phyloP scores from a whole-genome alignment of 1,139 yeast species.

The Lodderomyces elongisporus region DNA sequence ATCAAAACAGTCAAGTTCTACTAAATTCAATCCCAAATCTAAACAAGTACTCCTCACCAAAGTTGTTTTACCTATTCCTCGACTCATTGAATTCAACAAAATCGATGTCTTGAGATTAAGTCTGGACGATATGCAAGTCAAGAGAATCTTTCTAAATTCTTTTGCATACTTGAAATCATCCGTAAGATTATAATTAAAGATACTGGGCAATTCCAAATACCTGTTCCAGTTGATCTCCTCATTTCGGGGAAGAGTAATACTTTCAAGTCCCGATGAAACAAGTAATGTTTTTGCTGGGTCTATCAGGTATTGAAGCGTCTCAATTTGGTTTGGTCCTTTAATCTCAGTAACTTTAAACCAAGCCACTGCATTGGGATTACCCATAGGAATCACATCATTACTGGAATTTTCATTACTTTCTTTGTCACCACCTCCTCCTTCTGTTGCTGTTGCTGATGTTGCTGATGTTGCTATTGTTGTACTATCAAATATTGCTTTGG shows the following conservation, averaged over 20 bases:
- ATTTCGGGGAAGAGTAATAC: constrained; percentile 34
- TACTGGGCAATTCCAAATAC: constrained; percentile 41
- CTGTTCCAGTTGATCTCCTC: constrained; percentile 41
- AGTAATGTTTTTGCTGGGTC: constrained; percentile 63
- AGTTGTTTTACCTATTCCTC: constrained; percentile 78
- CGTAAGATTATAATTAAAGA: constrained; percentile 26
- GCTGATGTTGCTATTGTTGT: constrained; percentile 2
- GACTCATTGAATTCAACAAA: constrained; percentile 59
- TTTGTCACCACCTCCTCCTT: constrained; percentile 2
- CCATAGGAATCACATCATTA: constrained; percentile 46
- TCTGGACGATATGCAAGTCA: constrained; percentile 37
- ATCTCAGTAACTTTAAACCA: constrained; percentile 68
- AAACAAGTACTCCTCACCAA: constrained; percentile 52
- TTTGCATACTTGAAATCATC: constrained; percentile 45
- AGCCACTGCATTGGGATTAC: constrained; percentile 69
- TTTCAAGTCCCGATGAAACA: constrained; percentile 60
- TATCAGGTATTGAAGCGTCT: constrained; percentile 48
- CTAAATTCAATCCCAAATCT: constrained; percentile 61
- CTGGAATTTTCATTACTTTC: constrained; percentile 12
- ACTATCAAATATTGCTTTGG: constrained; percentile 52
- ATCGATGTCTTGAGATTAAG: constrained; percentile 55
- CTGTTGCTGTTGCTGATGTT: too few relatives aligned
- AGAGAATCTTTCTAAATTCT: constrained; percentile 47
- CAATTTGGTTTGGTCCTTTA: constrained; percentile 25
- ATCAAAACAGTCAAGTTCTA: constrained; percentile 67